phyloP scores from a whole-genome alignment of 768 basidiomycete genomes.

The Suillus subluteus region DNA sequence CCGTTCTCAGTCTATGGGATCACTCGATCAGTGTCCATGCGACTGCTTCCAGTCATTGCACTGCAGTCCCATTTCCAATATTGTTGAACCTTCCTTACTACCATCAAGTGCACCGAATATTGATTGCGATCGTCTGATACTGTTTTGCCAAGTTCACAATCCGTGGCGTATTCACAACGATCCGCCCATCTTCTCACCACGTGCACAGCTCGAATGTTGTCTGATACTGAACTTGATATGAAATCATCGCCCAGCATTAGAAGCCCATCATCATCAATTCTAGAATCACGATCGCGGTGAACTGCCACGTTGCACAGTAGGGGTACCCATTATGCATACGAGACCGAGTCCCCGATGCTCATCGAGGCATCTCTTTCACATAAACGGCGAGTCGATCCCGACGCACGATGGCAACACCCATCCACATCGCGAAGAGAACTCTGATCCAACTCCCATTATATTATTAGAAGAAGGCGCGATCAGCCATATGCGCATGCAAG shows the following conservation, averaged over 20 bases:
- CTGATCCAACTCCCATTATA: neutral
- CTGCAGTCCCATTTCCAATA: neutral
- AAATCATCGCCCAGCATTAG: neutral
- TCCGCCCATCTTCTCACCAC: neutral
- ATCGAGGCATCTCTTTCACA: neutral
- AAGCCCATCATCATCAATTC: neutral
- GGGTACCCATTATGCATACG: neutral
- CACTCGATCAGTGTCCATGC: neutral
- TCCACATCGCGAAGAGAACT: slow-evolving; percentile 4
- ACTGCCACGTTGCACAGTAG: neutral
- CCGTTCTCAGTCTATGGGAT: neutral
- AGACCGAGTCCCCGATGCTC: neutral
- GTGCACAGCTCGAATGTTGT: neutral
- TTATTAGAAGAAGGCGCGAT: neutral
- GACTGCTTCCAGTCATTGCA: neutral
- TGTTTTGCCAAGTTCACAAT: neutral
- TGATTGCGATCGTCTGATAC: neutral
- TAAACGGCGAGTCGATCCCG: neutral
- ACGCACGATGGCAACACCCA: neutral
- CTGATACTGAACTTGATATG: neutral
- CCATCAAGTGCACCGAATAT: neutral
- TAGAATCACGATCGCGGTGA: neutral
- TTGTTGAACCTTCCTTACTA: neutral
- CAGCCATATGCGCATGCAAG: neutral
- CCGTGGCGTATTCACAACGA: neutral